These are phyloP conservation scores for Hypoxylon sp. DNA, from an alignment of 2,329 filamentous ascomycete species.

Conservation along the genomic window DNA sequence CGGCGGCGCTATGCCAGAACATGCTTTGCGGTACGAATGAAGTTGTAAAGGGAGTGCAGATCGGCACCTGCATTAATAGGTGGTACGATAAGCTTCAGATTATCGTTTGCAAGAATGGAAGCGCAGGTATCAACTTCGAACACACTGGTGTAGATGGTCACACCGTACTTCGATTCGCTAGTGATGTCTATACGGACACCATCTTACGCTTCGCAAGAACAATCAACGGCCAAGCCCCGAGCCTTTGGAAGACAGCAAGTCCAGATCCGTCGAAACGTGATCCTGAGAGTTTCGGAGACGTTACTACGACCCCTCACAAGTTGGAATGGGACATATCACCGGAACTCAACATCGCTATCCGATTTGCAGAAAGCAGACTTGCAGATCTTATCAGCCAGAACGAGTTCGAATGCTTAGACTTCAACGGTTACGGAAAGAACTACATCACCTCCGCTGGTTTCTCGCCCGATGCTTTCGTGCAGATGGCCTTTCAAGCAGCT, in stretches of 20 bases:
- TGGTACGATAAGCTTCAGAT: constrained; percentile 99
- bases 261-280: constrained; percentile 95
- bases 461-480: constrained; percentile 96
- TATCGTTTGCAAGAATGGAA: constrained; percentile 98
- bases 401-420: constrained; percentile 94
- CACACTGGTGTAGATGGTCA: constrained; percentile 98
- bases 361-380: constrained; percentile 94
- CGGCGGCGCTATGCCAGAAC: constrained; percentile 92
- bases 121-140: constrained; percentile 98
- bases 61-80: constrained; percentile 96
- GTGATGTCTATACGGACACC: constrained; percentile 96
- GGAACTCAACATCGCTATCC: constrained; percentile 89
- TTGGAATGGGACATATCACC: constrained; percentile 98
- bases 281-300: constrained; percentile 90
- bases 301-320: constrained; percentile 94
- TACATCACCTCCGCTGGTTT: constrained; percentile 98
- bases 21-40: constrained; percentile 98
- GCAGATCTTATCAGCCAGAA: constrained; percentile 97
- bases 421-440: constrained; percentile 91
- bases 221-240: constrained; percentile 94
- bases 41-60: constrained; percentile 92
- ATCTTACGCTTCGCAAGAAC: constrained; percentile 95
- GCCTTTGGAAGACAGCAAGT: constrained; percentile 89
- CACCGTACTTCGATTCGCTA: constrained; percentile 95
- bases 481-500: constrained; percentile 98